Evolutionary conservation across 352 stramenopile species (phyloP).

Genomic region (Phytophthora pini): DNA sequence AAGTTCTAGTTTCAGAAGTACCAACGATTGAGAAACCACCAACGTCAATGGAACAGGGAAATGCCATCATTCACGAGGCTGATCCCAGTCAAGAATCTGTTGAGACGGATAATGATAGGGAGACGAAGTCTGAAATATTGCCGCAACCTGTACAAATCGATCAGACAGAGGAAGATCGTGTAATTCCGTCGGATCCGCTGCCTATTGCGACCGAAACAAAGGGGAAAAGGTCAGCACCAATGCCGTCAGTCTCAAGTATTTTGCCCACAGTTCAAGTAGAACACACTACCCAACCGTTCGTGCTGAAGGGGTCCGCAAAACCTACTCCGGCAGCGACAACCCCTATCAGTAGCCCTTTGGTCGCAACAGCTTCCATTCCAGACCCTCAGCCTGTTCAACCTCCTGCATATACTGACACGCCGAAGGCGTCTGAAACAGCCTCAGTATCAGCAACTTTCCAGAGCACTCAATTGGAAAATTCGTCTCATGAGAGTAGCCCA

Average conservation of each 20-base stretch:
- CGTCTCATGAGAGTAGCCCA: neutral
- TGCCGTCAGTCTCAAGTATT: constrained; percentile 24
- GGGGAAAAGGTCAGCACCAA: neutral
- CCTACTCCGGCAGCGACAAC: neutral
- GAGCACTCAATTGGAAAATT: neutral
- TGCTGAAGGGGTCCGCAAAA: constrained; percentile 11
- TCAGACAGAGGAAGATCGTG: neutral
- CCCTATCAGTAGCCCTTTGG: neutral
- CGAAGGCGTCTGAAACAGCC: too few species aligned
- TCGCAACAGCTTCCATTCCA: too few species aligned
- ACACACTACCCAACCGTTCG: constrained; percentile 16
- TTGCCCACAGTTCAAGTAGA: constrained; percentile 31
- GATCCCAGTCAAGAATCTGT: neutral
- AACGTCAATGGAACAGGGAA: neutral
- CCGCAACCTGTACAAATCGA: neutral
- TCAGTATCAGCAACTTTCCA: neutral
- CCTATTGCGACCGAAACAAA: too few species aligned
- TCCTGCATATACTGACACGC: too few species aligned
- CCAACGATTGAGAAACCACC: neutral
- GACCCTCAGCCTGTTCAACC: neutral
- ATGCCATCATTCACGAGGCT: neutral
- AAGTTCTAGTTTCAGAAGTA: neutral
- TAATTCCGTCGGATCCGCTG: neutral
- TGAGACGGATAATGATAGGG: neutral
- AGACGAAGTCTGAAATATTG: neutral